Percentiles rank a stretch among this genome's conserved stretches.
Conservation (phyloP, 2,329 filamentous ascomycete genomes). For the Penicillium sp. region DNA sequence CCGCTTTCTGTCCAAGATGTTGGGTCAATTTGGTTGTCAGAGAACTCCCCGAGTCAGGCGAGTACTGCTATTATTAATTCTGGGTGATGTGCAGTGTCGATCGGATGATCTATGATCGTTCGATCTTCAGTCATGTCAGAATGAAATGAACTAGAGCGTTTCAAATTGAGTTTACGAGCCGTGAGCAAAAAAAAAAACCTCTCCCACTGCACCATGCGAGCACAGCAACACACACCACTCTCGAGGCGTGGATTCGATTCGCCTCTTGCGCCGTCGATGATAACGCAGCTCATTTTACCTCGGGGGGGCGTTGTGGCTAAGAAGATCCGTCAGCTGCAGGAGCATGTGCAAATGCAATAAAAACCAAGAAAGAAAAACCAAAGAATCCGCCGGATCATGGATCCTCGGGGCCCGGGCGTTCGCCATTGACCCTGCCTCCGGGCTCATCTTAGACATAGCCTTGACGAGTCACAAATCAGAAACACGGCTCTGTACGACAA, state of each 20-base stretch:
- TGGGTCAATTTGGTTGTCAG: neutral
- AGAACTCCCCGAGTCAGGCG: neutral
- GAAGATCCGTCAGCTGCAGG: conserved; percentile 3
- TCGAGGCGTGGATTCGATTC: neutral
- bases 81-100: conserved; percentile 1
- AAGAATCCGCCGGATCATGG: neutral
- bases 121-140: neutral
- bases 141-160: conserved; percentile 1
- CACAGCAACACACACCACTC: neutral
- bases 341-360: conserved; percentile 5
- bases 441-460: neutral
- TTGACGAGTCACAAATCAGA: neutral
- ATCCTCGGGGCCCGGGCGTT: neutral
- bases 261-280: neutral
- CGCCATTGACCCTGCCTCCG: neutral
- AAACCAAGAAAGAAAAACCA: neutral
- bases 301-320: neutral
- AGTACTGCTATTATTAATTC: neutral
- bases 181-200: neutral
- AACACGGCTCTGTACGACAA: conserved; percentile 12
- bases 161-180: conserved; percentile 3
- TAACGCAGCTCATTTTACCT: neutral
- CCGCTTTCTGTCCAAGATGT: neutral
- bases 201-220: neutral
- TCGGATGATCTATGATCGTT: conserved; percentile 1